Percentiles rank a stretch among this genome's conserved stretches.
Evolutionary conservation across 2,329 filamentous ascomycete species (phyloP).

Genomic region (Ceratocystis variospora): DNA sequence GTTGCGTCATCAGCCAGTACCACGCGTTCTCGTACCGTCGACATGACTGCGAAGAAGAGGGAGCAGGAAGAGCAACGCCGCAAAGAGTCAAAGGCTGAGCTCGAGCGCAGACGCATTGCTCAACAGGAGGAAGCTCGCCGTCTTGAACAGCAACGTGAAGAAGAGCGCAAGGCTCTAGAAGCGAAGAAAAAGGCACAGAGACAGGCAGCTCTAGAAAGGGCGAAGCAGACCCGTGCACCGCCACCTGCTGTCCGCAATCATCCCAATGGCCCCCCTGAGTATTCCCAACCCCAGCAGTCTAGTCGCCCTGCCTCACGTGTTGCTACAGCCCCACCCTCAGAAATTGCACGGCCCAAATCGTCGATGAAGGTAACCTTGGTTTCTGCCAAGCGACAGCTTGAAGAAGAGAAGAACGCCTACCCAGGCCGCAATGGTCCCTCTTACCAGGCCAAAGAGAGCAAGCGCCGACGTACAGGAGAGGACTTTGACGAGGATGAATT

Average conservation of each 20-base stretch:
- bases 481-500: constrained; percentile 49
- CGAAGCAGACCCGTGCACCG: constrained; percentile 49
- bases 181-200: constrained; percentile 53
- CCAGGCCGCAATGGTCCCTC: constrained; percentile 41
- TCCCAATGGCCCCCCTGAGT: constrained; percentile 38
- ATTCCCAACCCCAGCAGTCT: constrained; percentile 27
- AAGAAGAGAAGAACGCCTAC: constrained; percentile 47
- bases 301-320: constrained; percentile 43
- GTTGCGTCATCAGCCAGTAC: constrained; percentile 38
- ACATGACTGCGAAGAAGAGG: constrained; percentile 66
- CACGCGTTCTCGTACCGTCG: constrained; percentile 53
- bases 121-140: constrained; percentile 47
- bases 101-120: constrained; percentile 61
- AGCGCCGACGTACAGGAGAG: constrained; percentile 67
- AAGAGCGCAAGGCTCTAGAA: constrained; percentile 48
- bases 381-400: constrained; percentile 54
- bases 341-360: constrained; percentile 27
- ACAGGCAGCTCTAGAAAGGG: constrained; percentile 49
- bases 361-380: constrained; percentile 46
- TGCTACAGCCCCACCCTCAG: constrained; percentile 31
- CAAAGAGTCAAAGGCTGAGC: constrained; percentile 69
- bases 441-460: constrained; percentile 56
- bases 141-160: constrained; percentile 45
- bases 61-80: constrained; percentile 73
- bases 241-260: constrained; percentile 45